A percentile compares a stretch with the other conserved stretches of the same genome.
These are phyloP conservation scores for Cafeteria roenbergensis DNA, from an alignment of 108 stramenopile species.

Conservation along the genomic window DNA sequence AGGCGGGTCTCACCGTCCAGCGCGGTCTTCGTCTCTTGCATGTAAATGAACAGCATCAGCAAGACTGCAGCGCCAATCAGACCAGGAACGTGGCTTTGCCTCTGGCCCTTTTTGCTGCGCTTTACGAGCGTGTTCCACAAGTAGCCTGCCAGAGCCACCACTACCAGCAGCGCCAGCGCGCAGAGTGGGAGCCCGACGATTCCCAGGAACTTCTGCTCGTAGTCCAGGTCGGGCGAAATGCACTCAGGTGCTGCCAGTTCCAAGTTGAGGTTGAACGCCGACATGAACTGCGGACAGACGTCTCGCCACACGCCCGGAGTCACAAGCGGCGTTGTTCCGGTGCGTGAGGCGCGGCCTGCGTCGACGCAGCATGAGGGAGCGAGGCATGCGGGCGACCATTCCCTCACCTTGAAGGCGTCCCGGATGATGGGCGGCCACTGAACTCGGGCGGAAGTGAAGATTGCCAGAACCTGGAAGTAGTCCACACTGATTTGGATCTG, in stretches of 20 bases:
- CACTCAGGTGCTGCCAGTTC: slow-evolving; percentile 9
- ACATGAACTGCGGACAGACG: neutral
- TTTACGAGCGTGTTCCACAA: neutral
- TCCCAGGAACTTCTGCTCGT: neutral
- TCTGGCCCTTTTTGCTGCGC: neutral
- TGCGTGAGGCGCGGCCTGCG: too few relatives aligned
- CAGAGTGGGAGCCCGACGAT: neutral
- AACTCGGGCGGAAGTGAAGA: too few relatives aligned
- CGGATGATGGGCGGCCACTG: too few relatives aligned
- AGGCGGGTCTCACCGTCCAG: too few relatives aligned
- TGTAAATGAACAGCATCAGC: neutral
- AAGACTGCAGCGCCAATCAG: neutral
- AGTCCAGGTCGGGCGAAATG: neutral
- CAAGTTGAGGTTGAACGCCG: slow-evolving; percentile 3
- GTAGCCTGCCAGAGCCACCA: neutral
- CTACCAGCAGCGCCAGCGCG: neutral
- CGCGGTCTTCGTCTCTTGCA: neutral
- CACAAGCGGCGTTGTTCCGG: too few relatives aligned
- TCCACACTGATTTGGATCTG: too few relatives aligned
- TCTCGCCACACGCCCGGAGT: too few relatives aligned
- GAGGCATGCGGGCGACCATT: too few relatives aligned
- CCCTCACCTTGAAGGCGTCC: too few relatives aligned
- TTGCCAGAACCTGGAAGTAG: too few relatives aligned
- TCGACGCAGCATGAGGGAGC: too few relatives aligned
- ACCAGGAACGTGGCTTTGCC: neutral